Percentiles rank a stretch among this genome's conserved stretches.
Conservation (phyloP, 2,329 filamentous ascomycete genomes). For the Plenodomus tracheiphilus region DNA sequence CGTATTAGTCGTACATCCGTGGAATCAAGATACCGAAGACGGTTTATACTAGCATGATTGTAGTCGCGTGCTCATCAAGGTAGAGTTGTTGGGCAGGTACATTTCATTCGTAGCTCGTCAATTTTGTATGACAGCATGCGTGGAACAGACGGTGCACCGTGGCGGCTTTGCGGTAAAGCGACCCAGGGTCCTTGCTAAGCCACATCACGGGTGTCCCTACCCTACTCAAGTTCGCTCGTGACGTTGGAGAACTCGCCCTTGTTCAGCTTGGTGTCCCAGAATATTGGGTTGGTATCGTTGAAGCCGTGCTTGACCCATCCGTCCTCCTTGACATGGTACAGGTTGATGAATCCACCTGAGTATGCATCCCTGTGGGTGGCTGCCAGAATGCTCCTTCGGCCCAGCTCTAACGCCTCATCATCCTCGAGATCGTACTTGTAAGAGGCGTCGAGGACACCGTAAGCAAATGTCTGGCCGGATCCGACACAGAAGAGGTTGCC, state of each 20-base stretch:
- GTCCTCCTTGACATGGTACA: constrained; percentile 98
- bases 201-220: background rate
- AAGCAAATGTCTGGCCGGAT: constrained; percentile 97
- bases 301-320: constrained; percentile 99
- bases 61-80: background rate
- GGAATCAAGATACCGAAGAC: too few species aligned
- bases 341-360: constrained; percentile 97
- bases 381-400: constrained; percentile 88
- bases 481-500: constrained; percentile 99
- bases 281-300: constrained; percentile 96
- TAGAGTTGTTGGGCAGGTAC: background rate
- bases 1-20: too few species aligned
- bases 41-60: too few species aligned
- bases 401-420: constrained; percentile 88
- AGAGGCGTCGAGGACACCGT: constrained; percentile 94
- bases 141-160: too few species aligned
- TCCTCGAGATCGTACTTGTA: constrained; percentile 87
- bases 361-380: constrained; percentile 98
- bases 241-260: constrained; percentile 99
- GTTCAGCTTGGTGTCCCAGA: constrained; percentile 99
- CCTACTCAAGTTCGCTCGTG: constrained; percentile 71
- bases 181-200: background rate
- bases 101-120: too few species aligned
- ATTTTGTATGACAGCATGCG: too few species aligned
- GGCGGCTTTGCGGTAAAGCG: background rate